These are phyloP conservation scores for Rhodotorula paludigena DNA, from an alignment of 768 basidiomycete species.

Conservation along the genomic window DNA sequence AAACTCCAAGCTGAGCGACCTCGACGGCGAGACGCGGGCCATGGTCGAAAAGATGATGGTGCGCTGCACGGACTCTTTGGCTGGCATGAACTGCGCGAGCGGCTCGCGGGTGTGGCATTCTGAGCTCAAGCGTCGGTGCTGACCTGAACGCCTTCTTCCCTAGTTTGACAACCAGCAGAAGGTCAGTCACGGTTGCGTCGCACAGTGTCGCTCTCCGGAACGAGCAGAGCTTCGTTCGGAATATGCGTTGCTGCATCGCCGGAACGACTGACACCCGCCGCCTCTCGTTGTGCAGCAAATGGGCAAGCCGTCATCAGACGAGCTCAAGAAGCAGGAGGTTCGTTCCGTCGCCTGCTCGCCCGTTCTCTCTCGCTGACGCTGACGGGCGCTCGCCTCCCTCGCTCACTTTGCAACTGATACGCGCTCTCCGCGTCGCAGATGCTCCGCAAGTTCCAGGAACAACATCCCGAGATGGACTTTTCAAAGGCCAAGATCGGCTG, in stretches of 20 bases:
- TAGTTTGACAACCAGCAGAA: slow-evolving; percentile 52
- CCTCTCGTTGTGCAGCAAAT: slow-evolving; percentile 33
- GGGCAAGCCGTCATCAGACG: slow-evolving; percentile 43
- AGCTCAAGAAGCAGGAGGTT: slow-evolving; percentile 41
- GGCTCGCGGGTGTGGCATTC: background rate
- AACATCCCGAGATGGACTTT: slow-evolving; percentile 91
- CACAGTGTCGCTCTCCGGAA: too few relatives aligned
- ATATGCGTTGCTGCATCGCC: too few relatives aligned
- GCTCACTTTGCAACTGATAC: background rate
- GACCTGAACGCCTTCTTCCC: background rate
- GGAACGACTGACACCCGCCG: too few relatives aligned
- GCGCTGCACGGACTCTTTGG: slow-evolving; percentile 44
- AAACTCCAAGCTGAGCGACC: slow-evolving; percentile 91
- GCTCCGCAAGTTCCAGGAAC: slow-evolving; percentile 77
- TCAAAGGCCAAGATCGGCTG: slow-evolving; percentile 8
- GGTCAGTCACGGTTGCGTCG: too few relatives aligned
- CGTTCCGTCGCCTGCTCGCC: background rate
- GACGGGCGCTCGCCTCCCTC: background rate
- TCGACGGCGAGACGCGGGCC: slow-evolving; percentile 91
- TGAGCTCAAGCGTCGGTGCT: slow-evolving; percentile 18
- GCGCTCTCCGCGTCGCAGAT: background rate
- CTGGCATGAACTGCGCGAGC: too few relatives aligned
- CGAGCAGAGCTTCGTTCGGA: too few relatives aligned
- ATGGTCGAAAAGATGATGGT: slow-evolving; percentile 99
- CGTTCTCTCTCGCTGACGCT: background rate